Conservation (phyloP, 176 grass and related monocot genomes). For the Oropetium thomaeum region DNA sequence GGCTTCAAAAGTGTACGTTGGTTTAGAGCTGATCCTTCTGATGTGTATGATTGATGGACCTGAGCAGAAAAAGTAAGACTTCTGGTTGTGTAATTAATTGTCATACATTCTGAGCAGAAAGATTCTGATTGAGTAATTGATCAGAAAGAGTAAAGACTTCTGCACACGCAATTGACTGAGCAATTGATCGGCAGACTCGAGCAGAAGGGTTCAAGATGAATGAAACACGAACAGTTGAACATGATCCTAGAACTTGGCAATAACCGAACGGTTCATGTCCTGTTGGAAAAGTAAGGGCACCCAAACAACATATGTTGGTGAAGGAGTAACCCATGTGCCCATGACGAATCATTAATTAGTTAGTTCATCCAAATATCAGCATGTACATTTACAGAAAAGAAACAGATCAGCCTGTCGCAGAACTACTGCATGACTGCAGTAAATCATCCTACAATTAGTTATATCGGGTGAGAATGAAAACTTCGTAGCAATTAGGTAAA, state of each 20-base stretch:
- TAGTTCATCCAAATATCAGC: background rate
- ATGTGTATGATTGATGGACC: background rate
- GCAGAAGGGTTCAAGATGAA: background rate
- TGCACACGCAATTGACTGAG: too few species aligned
- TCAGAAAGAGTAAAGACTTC: background rate
- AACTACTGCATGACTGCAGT: background rate
- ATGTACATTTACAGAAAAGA: slow-evolving; percentile 25
- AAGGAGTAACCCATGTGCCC: background rate
- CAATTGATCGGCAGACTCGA: background rate
- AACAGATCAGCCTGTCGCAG: slow-evolving; percentile 9
- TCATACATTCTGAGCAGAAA: background rate
- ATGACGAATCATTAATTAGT: background rate
- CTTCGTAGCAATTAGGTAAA: background rate
- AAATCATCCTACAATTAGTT: slow-evolving; percentile 17
- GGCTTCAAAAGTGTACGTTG: background rate
- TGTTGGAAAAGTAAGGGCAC: background rate
- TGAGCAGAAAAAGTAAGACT: background rate
- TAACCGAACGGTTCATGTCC: background rate
- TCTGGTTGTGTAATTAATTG: background rate
- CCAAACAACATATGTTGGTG: background rate
- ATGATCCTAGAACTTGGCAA: background rate
- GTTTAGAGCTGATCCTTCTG: background rate
- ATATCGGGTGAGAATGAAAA: background rate
- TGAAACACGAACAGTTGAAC: background rate
- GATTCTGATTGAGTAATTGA: background rate